Conservation (phyloP, 176 grass and related monocot genomes). For the Aegilops speltoides region DNA sequence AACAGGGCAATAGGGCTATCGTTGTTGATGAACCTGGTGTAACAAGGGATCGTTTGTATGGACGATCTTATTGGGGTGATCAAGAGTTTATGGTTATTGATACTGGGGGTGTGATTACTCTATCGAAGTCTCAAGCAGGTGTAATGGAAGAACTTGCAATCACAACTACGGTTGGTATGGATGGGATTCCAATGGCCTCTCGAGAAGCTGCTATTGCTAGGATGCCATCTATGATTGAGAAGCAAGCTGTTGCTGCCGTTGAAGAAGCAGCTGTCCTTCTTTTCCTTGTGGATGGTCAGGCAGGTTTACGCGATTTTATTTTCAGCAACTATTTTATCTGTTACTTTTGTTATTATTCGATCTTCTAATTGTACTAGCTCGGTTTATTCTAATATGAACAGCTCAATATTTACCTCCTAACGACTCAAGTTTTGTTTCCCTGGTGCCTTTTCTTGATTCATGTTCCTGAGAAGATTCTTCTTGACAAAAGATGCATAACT, state of each 20-base stretch:
- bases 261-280: conserved; percentile 79
- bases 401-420: neutral
- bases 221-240: conserved; percentile 98
- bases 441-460: neutral
- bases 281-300: conserved; percentile 95
- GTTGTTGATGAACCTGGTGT: conserved; percentile 97
- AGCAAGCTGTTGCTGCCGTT: conserved; percentile 82
- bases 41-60: conserved; percentile 88
- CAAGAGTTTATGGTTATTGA: conserved; percentile 91
- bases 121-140: conserved; percentile 79
- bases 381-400: neutral
- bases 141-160: conserved; percentile 94
- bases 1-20: conserved; percentile 77
- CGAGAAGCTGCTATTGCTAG: conserved; percentile 88
- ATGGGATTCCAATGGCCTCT: conserved; percentile 78
- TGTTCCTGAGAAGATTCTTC: too few relatives aligned
- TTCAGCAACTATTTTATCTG: neutral
- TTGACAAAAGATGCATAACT: too few relatives aligned
- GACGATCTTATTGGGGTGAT: conserved; percentile 72
- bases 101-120: conserved; percentile 83
- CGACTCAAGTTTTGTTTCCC: neutral
- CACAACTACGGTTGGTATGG: conserved; percentile 89
- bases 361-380: neutral
- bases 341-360: neutral
- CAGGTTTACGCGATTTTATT: conserved; percentile 34